phyloP scores from a whole-genome alignment of 257 asterid species.

The Gentiana macrophylla region DNA sequence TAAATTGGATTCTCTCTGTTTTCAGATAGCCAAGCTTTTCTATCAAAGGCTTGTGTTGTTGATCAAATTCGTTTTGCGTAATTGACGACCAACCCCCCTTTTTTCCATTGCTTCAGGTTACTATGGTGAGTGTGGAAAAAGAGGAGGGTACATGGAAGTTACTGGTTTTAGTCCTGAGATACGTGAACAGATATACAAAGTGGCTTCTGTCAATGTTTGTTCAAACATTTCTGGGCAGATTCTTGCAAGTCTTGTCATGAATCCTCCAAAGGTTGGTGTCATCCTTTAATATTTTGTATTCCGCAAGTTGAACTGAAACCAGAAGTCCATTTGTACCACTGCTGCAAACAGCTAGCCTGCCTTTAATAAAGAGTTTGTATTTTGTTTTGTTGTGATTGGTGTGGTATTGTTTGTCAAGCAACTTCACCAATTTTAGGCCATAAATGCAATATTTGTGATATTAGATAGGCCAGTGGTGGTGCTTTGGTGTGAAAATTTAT shows the following conservation, averaged over 20 bases:
- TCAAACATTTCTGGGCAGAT: slow-evolving; percentile 97
- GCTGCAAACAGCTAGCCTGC: too few species aligned
- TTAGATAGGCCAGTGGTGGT: too few species aligned
- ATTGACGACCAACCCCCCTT: not conserved
- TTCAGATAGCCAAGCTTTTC: not conserved
- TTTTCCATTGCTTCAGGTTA: slow-evolving; percentile 40
- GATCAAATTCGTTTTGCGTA: too few species aligned
- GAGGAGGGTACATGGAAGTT: slow-evolving; percentile 98
- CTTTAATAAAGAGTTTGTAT: too few species aligned
- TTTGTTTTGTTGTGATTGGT: too few species aligned
- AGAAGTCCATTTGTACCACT: not conserved
- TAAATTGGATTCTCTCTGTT: slow-evolving; percentile 13
- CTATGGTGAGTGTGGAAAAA: slow-evolving; percentile 93
- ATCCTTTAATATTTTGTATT: slow-evolving; percentile 2
- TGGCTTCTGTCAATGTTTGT: slow-evolving; percentile 94
- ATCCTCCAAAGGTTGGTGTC: slow-evolving; percentile 65
- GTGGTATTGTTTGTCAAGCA: too few species aligned
- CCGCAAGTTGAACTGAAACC: not conserved
- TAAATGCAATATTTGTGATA: too few species aligned
- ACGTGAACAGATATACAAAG: slow-evolving; percentile 87
- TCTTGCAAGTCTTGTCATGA: slow-evolving; percentile 94
- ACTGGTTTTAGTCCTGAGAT: slow-evolving; percentile 83
- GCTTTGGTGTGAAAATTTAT: too few species aligned
- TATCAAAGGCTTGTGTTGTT: too few species aligned
- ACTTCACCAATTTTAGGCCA: too few species aligned